Evolutionary conservation across 179 eudicot species (phyloP).

Genomic region (Beta lomatogona): DNA sequence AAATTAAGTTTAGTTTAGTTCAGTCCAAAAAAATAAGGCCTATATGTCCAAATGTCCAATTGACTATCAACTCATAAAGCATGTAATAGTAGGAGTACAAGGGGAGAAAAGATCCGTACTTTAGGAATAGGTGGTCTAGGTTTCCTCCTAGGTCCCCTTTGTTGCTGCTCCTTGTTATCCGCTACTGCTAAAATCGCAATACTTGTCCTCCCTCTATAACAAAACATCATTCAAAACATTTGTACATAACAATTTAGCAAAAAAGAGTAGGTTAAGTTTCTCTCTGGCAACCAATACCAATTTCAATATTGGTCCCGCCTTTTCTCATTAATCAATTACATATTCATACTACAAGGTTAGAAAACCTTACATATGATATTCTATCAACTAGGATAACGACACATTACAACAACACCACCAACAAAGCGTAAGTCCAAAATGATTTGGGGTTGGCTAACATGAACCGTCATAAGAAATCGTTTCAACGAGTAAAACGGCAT

Average conservation of each 20-base stretch:
- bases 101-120: constrained; percentile 36
- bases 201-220: constrained; percentile 84
- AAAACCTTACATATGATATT: too few relatives aligned
- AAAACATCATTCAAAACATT: background rate
- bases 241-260: background rate
- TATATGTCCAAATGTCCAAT: background rate
- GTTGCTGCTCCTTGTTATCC: constrained; percentile 51
- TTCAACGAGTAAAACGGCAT: background rate
- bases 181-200: constrained; percentile 58
- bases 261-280: background rate
- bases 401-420: background rate
- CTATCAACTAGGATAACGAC: background rate
- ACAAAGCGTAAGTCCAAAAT: too few relatives aligned
- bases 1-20: too few relatives aligned
- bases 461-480: too few relatives aligned
- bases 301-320: too few relatives aligned
- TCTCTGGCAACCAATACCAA: too few relatives aligned
- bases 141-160: constrained; percentile 56
- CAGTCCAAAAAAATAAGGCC: too few relatives aligned
- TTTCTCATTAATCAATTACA: too few relatives aligned
- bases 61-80: too few relatives aligned
- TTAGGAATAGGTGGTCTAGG: constrained; percentile 79
- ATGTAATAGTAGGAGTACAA: background rate
- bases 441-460: too few relatives aligned
- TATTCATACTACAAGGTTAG: too few relatives aligned